Conservation (phyloP, 2,329 filamentous ascomycete genomes). For the Microdochium bolleyi region DNA sequence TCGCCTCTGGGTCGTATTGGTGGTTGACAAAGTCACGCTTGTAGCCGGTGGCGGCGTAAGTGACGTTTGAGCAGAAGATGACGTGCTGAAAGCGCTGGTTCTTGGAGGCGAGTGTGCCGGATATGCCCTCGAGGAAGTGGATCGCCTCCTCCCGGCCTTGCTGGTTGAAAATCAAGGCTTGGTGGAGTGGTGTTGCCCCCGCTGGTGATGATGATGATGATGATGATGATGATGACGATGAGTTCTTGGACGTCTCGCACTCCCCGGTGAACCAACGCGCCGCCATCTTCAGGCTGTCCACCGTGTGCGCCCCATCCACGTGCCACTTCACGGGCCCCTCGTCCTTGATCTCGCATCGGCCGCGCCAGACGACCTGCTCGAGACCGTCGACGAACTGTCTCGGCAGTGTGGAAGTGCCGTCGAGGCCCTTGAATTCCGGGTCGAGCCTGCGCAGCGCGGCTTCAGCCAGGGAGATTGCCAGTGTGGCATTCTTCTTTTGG, state of each 20-base stretch:
- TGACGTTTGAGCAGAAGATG: constrained; percentile 76
- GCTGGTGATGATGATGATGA: not conserved
- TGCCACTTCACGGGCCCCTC: constrained; percentile 65
- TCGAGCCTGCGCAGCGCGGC: constrained; percentile 36
- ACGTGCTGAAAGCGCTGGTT: constrained; percentile 56
- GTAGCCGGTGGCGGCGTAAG: constrained; percentile 40
- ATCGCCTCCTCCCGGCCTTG: constrained; percentile 48
- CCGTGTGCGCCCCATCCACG: constrained; percentile 88
- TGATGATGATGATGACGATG: not conserved
- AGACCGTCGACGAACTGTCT: constrained; percentile 63
- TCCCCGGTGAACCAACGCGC: constrained; percentile 70
- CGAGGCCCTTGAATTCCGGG: constrained; percentile 14
- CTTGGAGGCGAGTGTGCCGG: constrained; percentile 23
- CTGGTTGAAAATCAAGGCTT: constrained; percentile 83
- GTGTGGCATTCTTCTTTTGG: constrained; percentile 47
- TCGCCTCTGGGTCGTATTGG: constrained; percentile 41
- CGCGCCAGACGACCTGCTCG: constrained; percentile 67
- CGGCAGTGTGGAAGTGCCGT: constrained; percentile 35
- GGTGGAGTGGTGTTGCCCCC: constrained; percentile 14
- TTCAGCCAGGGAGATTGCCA: constrained; percentile 43
- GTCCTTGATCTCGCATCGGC: constrained; percentile 61
- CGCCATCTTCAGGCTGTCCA: constrained; percentile 78
- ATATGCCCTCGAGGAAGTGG: constrained; percentile 42
- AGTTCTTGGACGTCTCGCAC: constrained; percentile 12
- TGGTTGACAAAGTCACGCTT: constrained; percentile 51